A percentile compares a stretch with the other conserved stretches of the same genome.
phyloP scores from a whole-genome alignment of 345 rosid genomes.

The Fremontodendron californicum region DNA sequence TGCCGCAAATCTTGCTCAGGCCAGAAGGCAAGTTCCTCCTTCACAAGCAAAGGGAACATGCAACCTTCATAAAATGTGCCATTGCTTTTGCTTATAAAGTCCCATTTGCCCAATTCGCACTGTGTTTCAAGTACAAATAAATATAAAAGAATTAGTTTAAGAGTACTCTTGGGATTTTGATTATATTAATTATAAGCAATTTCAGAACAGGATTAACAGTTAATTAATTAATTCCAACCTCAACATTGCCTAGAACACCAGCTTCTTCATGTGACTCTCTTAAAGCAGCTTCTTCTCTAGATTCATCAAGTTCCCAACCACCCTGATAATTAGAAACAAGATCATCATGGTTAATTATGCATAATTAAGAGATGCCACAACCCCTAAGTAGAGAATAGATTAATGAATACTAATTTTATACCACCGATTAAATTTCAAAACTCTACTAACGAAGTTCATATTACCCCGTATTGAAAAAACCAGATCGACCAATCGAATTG shows the following conservation, averaged over 20 bases:
- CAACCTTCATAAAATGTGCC: constrained; percentile 79
- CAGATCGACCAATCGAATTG: too few species aligned
- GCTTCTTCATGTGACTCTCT: constrained; percentile 84
- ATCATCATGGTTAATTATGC: neutral
- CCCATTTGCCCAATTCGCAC: constrained; percentile 77
- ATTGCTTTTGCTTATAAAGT: constrained; percentile 65
- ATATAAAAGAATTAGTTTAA: neutral
- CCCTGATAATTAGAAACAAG: constrained; percentile 37
- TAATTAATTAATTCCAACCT: constrained; percentile 39
- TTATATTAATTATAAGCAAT: neutral
- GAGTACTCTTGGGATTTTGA: neutral
- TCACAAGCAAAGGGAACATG: constrained; percentile 82
- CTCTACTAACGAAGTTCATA: too few species aligned
- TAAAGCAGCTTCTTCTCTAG: constrained; percentile 68
- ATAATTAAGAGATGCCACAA: too few species aligned
- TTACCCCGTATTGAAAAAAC: too few species aligned
- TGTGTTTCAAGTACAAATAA: constrained; percentile 30
- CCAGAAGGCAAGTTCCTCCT: constrained; percentile 73
- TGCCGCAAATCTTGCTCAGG: constrained; percentile 65
- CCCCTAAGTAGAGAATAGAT: too few species aligned
- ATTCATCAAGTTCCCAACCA: constrained; percentile 95
- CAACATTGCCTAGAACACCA: constrained; percentile 73
- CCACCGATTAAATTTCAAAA: too few species aligned
- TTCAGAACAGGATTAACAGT: neutral
- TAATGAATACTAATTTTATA: too few species aligned